A percentile compares a stretch with the other conserved stretches of the same genome.
These are phyloP conservation scores for Bertia moriformis DNA, from an alignment of 2,329 filamentous ascomycete genomes.

Conservation along the genomic window DNA sequence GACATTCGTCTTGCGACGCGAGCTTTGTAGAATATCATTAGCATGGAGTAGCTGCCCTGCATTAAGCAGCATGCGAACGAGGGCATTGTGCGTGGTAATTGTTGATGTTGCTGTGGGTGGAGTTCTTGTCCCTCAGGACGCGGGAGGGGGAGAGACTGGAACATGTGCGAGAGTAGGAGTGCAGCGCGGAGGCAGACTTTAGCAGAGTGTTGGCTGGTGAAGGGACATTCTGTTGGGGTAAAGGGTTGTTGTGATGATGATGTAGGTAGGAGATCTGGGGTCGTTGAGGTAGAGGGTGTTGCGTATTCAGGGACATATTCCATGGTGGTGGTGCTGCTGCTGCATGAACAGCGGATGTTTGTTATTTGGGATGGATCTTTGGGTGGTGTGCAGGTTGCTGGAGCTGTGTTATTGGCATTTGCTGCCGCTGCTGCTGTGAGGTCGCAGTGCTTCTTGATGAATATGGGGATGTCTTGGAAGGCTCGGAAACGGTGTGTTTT, in stretches of 20 bases:
- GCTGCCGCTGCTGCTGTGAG: slow-evolving; percentile 15
- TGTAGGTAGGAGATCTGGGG: not conserved
- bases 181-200: slow-evolving; percentile 22
- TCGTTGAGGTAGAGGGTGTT: not conserved
- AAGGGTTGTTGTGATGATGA: slow-evolving; percentile 6
- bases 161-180: slow-evolving; percentile 22
- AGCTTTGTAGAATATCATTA: slow-evolving; percentile 26
- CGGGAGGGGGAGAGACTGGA: slow-evolving; percentile 20
- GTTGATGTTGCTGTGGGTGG: slow-evolving; percentile 5
- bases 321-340: not conserved
- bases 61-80: slow-evolving; percentile 28
- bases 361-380: not conserved
- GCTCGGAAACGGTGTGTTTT: slow-evolving; percentile 27
- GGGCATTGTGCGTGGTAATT: slow-evolving; percentile 24
- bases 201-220: slow-evolving; percentile 21
- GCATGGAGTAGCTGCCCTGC: slow-evolving; percentile 27
- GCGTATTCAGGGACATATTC: no score
- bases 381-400: slow-evolving; percentile 5
- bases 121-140: slow-evolving; percentile 8
- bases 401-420: slow-evolving; percentile 3
- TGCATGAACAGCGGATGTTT: not conserved
- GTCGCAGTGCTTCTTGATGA: slow-evolving; percentile 26
- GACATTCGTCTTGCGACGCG: slow-evolving; percentile 15
- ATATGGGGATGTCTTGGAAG: slow-evolving; percentile 26
- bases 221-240: slow-evolving; percentile 21